Evolutionary conservation across 352 stramenopile species (phyloP).

Genomic region (Phytophthora melonis): DNA sequence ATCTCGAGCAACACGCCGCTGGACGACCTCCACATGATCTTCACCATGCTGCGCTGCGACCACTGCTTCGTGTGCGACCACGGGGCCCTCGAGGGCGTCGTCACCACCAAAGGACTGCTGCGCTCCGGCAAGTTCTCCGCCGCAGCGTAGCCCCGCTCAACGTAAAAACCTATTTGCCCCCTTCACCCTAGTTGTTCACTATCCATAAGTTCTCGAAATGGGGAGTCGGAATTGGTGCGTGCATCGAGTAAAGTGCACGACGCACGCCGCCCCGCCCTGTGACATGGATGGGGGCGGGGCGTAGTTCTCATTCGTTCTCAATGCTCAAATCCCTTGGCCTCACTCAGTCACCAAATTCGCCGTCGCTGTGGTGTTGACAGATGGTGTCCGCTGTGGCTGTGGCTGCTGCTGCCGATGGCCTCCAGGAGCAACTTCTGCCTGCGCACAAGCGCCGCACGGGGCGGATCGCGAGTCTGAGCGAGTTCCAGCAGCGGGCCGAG

Average conservation of each 20-base stretch:
- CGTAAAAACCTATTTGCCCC: background rate
- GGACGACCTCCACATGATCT: slow-evolving; percentile 92
- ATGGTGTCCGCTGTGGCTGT: background rate
- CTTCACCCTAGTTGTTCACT: no score
- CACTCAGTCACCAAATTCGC: background rate
- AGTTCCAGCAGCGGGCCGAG: slow-evolving; percentile 79
- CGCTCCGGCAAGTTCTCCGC: slow-evolving; percentile 46
- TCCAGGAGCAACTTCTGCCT: slow-evolving; percentile 55
- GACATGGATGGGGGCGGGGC: background rate
- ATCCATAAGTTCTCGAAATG: background rate
- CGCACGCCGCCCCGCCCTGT: background rate
- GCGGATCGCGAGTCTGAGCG: slow-evolving; percentile 72
- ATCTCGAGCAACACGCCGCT: slow-evolving; percentile 83
- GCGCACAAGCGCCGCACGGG: slow-evolving; percentile 70
- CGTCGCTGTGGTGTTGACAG: background rate
- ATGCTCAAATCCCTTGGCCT: background rate
- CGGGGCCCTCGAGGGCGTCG: slow-evolving; percentile 81
- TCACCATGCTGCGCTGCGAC: slow-evolving; percentile 91
- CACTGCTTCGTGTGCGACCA: slow-evolving; percentile 91
- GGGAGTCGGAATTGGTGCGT: background rate
- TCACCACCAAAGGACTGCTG: slow-evolving; percentile 83
- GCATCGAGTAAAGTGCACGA: background rate
- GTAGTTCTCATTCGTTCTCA: background rate
- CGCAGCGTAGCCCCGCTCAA: slow-evolving; percentile 10
- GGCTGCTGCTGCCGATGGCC: background rate